Conservation (phyloP, 148 eudicot species). For the Rhododendron ovatum region DNA sequence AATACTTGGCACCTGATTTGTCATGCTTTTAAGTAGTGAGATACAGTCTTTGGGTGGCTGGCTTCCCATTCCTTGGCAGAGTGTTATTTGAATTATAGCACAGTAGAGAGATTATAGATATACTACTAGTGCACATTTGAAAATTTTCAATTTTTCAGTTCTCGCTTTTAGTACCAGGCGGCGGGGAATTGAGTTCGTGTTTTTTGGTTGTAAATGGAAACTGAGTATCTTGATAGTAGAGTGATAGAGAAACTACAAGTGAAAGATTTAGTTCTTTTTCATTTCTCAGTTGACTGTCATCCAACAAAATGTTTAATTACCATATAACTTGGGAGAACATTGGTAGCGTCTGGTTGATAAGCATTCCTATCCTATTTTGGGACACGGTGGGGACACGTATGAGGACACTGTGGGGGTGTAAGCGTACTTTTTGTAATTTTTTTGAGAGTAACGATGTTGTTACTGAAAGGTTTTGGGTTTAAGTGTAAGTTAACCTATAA, state of each 20-base stretch:
- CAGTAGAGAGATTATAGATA: background rate
- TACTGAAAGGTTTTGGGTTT: no score
- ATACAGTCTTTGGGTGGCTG: background rate
- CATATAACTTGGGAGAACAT: background rate
- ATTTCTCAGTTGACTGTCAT: background rate
- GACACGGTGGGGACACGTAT: no score
- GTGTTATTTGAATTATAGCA: background rate
- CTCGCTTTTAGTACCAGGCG: background rate
- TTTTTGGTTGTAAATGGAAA: background rate
- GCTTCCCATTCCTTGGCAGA: background rate
- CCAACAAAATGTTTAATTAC: background rate
- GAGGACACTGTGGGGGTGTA: no score
- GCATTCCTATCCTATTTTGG: background rate
- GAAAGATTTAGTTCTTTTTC: background rate
- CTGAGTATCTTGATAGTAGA: background rate
- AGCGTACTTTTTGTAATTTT: no score
- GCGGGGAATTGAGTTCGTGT: background rate
- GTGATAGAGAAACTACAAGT: background rate
- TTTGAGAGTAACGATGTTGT: no score
- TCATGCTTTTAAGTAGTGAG: background rate
- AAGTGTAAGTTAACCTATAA: no score
- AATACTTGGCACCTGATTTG: background rate
- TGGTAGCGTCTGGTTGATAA: background rate
- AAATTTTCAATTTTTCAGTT: background rate
- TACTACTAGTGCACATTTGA: background rate